Conservation (phyloP, 345 rosid species). For the Balakata baccata region DNA sequence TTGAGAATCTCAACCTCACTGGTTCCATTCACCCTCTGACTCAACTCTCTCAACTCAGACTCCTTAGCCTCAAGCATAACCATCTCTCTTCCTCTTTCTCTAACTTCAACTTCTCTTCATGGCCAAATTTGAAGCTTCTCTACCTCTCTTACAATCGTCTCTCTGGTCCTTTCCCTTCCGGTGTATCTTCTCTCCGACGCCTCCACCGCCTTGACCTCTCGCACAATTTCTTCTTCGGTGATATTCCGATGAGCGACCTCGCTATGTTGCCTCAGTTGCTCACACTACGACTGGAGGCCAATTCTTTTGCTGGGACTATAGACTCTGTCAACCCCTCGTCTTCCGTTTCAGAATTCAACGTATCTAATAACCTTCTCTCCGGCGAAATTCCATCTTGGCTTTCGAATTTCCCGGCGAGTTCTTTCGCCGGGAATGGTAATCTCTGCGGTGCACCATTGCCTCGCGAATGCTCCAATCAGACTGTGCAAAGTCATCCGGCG, state of each 20-base stretch:
- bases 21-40: conserved; percentile 23
- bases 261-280: conserved; percentile 26
- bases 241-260: conserved; percentile 33
- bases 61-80: conserved; percentile 43
- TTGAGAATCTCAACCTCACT: conserved; percentile 33
- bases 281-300: conserved; percentile 39
- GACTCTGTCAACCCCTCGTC: conserved; percentile 9
- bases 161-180: conserved; percentile 32
- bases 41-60: conserved; percentile 35
- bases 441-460: conserved; percentile 43
- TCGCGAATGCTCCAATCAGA: conserved; percentile 23
- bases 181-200: conserved; percentile 25
- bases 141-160: conserved; percentile 42
- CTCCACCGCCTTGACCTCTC: conserved; percentile 44
- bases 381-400: conserved; percentile 37
- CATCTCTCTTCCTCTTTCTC: conserved; percentile 20
- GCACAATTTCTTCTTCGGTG: conserved; percentile 32
- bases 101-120: conserved; percentile 24
- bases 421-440: conserved; percentile 34
- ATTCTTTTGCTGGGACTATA: conserved; percentile 32
- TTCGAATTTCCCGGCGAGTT: conserved; percentile 27
- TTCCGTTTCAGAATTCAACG: conserved; percentile 34
- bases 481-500: conserved; percentile 11
- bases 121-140: conserved; percentile 34
- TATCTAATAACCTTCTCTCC: conserved; percentile 34